phyloP scores from a whole-genome alignment of 1,139 yeast species.

The Debaryomyces sp. region DNA sequence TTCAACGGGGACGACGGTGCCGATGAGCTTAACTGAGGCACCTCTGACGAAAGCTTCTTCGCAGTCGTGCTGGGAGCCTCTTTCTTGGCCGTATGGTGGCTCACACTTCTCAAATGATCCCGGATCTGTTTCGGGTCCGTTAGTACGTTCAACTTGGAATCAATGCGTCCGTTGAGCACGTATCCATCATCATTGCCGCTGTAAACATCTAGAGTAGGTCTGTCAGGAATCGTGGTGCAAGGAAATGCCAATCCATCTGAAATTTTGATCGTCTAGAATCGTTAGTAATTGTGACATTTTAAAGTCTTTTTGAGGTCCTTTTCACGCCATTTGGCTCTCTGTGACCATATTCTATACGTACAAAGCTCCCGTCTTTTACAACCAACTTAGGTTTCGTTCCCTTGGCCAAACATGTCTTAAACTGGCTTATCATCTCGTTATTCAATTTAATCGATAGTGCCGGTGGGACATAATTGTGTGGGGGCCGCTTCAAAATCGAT shows the following conservation, averaged over 20 bases:
- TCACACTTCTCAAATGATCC: conserved; percentile 17
- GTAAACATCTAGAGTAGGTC: conserved; percentile 40
- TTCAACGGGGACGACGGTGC: conserved; percentile 11
- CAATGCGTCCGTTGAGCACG: conserved; percentile 34
- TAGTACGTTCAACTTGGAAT: conserved; percentile 34
- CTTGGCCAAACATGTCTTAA: conserved; percentile 19
- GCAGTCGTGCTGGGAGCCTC: not conserved
- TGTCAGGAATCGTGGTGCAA: conserved; percentile 38
- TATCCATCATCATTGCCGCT: conserved; percentile 16
- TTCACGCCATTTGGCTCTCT: not conserved
- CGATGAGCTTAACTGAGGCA: conserved; percentile 9
- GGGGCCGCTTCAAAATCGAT: conserved; percentile 6
- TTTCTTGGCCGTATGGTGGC: conserved; percentile 5
- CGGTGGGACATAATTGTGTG: conserved; percentile 14
- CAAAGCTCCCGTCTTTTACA: conserved; percentile 39
- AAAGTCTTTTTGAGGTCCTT: not conserved
- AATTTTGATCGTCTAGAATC: conserved; percentile 31
- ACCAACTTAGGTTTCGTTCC: conserved; percentile 32
- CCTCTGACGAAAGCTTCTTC: not conserved
- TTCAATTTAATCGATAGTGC: conserved; percentile 32
- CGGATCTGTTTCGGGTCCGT: conserved; percentile 33
- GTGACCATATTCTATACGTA: conserved; percentile 19
- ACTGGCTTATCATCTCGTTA: conserved; percentile 25
- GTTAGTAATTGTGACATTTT: conserved; percentile 5
- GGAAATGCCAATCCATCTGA: conserved; percentile 32